phyloP scores from a whole-genome alignment of 148 eudicot species.

The Pharnaceum exiguum region DNA sequence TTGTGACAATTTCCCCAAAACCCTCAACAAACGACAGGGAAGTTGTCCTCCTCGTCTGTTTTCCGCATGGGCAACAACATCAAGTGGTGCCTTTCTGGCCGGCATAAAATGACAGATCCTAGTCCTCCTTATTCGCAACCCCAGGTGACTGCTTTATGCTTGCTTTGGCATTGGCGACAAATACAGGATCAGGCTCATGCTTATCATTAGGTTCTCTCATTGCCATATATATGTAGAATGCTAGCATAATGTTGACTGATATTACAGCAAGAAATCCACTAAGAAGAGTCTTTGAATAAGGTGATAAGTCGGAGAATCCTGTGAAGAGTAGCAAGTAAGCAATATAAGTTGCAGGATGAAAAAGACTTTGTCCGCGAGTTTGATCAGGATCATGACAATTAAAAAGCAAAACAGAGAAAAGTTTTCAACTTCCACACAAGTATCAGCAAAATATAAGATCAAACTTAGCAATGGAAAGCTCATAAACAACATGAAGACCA shows the following conservation, averaged over 20 bases:
- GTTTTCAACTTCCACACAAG: background rate
- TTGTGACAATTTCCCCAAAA: no score
- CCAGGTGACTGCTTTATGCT: constrained; percentile 33
- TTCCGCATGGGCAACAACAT: no score
- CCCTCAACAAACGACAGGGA: no score
- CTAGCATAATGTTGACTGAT: constrained; percentile 77
- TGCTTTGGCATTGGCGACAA: constrained; percentile 55
- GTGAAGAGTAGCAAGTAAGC: constrained; percentile 11
- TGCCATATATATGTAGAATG: constrained; percentile 67
- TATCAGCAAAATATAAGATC: background rate
- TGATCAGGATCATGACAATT: no score
- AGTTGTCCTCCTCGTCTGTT: no score
- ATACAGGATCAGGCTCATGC: constrained; percentile 69
- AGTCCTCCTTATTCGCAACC: constrained; percentile 25
- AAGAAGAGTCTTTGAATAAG: constrained; percentile 54
- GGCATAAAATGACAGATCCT: background rate
- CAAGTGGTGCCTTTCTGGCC: no score
- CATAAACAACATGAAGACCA: no score
- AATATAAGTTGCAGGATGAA: background rate
- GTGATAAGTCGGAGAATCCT: constrained; percentile 53
- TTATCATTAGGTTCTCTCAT: constrained; percentile 70
- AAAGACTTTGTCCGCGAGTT: background rate
- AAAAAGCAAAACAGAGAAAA: no score
- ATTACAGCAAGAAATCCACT: constrained; percentile 90
- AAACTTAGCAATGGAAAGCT: no score